These are phyloP conservation scores for Elongisporangium prolatum DNA, from an alignment of 352 stramenopile species.

Conservation along the genomic window DNA sequence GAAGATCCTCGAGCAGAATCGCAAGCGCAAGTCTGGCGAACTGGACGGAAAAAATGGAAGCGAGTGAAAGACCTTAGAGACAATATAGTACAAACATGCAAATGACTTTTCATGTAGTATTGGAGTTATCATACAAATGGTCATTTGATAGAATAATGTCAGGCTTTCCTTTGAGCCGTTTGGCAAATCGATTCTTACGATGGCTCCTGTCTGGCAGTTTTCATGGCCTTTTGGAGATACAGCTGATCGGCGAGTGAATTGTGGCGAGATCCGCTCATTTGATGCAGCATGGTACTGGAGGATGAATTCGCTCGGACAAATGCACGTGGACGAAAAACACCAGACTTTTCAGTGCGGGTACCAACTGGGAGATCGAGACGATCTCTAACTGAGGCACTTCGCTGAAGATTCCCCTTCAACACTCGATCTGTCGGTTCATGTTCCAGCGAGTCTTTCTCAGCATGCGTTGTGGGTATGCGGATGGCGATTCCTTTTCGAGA, in stretches of 20 bases:
- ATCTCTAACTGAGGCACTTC: not conserved
- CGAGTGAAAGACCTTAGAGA: not conserved
- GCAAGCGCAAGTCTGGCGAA: conserved; percentile 58
- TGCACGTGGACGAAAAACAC: not conserved
- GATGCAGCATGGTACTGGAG: not conserved
- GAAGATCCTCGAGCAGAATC: conserved; percentile 47
- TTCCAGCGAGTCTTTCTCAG: not conserved
- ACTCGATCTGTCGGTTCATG: not conserved
- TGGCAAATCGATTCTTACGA: not conserved
- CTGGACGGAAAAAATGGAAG: conserved; percentile 12
- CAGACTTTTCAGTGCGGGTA: not conserved
- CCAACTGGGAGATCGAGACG: not conserved
- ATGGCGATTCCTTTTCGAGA: not conserved
- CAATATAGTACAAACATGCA: not conserved
- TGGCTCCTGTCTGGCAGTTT: not conserved
- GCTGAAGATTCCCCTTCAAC: not conserved
- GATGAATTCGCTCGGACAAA: not conserved
- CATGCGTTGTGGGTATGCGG: not conserved
- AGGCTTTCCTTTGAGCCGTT: no score
- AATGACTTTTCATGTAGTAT: no score
- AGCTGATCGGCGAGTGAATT: not conserved
- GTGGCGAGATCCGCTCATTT: not conserved
- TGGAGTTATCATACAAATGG: no score
- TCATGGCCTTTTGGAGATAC: not conserved
- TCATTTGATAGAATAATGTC: no score